These are phyloP conservation scores for Aspergillus sergii DNA, from an alignment of 2,329 filamentous ascomycete genomes.

Conservation along the genomic window DNA sequence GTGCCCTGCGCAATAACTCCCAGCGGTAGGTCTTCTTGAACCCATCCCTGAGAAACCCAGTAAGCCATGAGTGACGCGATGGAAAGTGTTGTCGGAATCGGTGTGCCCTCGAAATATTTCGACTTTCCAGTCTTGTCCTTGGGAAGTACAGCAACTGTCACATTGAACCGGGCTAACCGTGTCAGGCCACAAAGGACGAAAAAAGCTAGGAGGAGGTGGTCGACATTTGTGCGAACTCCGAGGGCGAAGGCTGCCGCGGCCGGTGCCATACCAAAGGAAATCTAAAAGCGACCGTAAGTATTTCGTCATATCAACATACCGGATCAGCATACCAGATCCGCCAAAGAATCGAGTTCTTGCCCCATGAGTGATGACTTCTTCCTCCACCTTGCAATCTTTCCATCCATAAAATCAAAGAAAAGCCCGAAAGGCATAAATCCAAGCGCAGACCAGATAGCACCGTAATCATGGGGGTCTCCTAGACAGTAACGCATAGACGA, in stretches of 20 bases:
- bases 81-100: constrained; percentile 85
- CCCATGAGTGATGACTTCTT: constrained; percentile 98
- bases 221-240: constrained; percentile 79
- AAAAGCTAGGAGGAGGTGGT: constrained; percentile 78
- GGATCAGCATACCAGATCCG: constrained; percentile 73
- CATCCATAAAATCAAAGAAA: constrained; percentile 98
- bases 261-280: constrained; percentile 92
- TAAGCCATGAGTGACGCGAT: constrained; percentile 85
- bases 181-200: constrained; percentile 96
- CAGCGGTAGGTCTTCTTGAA: constrained; percentile 75
- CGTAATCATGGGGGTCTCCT: constrained; percentile 65
- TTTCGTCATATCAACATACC: constrained; percentile 2
- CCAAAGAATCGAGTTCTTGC: constrained; percentile 93
- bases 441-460: constrained; percentile 79
- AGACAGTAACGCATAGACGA: constrained; percentile 93
- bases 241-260: constrained; percentile 86
- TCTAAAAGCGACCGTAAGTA: constrained; percentile 54
- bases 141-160: constrained; percentile 84
- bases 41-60: constrained; percentile 81
- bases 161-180: constrained; percentile 94
- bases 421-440: constrained; percentile 87
- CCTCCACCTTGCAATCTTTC: constrained; percentile 93
- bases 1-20: constrained; percentile 71
- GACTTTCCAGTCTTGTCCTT: constrained; percentile 92
- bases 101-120: constrained; percentile 94